phyloP scores from a whole-genome alignment of 2,329 filamentous ascomycete genomes.

The Aspergillus pseudoterreus region DNA sequence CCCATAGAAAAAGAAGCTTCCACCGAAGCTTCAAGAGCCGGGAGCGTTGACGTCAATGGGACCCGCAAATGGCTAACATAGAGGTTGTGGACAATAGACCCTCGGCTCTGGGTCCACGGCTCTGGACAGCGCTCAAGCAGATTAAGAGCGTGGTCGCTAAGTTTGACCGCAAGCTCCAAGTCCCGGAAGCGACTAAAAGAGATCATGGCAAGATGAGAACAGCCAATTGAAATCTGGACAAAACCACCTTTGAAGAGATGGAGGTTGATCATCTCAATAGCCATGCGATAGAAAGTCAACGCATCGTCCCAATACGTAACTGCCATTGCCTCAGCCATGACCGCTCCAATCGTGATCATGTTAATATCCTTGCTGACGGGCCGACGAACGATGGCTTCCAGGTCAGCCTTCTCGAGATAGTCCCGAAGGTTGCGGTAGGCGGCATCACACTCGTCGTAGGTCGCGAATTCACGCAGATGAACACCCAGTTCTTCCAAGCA shows the following conservation, averaged over 20 bases:
- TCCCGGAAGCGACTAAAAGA: slow-evolving; percentile 56
- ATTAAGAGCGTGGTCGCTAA: slow-evolving; percentile 51
- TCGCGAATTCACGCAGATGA: slow-evolving; percentile 61
- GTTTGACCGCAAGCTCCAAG: slow-evolving; percentile 50
- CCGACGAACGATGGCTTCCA: slow-evolving; percentile 34
- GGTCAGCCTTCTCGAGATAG: slow-evolving; percentile 58
- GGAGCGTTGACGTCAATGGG: slow-evolving; percentile 50
- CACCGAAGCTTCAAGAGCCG: slow-evolving; percentile 52
- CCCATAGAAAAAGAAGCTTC: slow-evolving; percentile 56
- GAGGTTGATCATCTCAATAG: slow-evolving; percentile 55
- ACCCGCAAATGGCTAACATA: slow-evolving; percentile 60
- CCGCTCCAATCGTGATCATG: slow-evolving; percentile 47
- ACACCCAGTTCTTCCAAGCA: slow-evolving; percentile 69
- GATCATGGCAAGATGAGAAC: slow-evolving; percentile 56
- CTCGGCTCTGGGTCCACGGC: slow-evolving; percentile 53
- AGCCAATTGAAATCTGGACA: slow-evolving; percentile 56
- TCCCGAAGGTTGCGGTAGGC: slow-evolving; percentile 64
- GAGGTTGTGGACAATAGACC: slow-evolving; percentile 54
- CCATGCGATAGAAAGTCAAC: slow-evolving; percentile 57
- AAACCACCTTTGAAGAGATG: slow-evolving; percentile 55
- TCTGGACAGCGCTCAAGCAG: slow-evolving; percentile 52
- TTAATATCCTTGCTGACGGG: slow-evolving; percentile 42
- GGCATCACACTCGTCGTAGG: slow-evolving; percentile 72
- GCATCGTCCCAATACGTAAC: slow-evolving; percentile 60
- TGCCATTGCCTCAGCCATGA: slow-evolving; percentile 56